Conservation (phyloP, 768 basidiomycete genomes). For the Hypsizygus marmoreus region DNA sequence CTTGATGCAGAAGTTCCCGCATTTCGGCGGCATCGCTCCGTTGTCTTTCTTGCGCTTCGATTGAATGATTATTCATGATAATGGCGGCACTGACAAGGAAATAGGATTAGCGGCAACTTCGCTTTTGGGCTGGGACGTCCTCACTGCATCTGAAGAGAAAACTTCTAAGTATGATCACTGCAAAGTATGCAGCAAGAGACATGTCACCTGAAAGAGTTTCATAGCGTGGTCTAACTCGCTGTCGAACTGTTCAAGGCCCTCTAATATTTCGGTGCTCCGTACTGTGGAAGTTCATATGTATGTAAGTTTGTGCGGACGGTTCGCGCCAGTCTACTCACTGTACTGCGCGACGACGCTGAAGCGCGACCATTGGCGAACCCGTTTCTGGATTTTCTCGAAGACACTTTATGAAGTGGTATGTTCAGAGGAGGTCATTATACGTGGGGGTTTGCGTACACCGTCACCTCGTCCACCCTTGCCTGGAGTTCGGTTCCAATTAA, state of each 20-base stretch:
- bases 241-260: conserved; percentile 45
- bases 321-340: conserved; percentile 29
- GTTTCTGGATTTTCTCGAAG: conserved; percentile 38
- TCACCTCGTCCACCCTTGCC: conserved; percentile 43
- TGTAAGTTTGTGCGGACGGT: not conserved
- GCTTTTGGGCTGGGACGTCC: conserved; percentile 3
- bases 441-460: conserved; percentile 39
- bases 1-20: conserved; percentile 39
- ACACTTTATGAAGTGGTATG: conserved; percentile 31
- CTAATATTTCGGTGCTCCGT: conserved; percentile 45
- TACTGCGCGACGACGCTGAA: conserved; percentile 40
- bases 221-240: conserved; percentile 44
- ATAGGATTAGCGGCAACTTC: not conserved
- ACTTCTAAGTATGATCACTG: too few species aligned
- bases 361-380: conserved; percentile 39
- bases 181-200: too few species aligned
- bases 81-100: conserved; percentile 27
- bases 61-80: conserved; percentile 27
- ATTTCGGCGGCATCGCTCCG: conserved; percentile 33
- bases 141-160: conserved; percentile 23
- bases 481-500: conserved; percentile 43
- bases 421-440: not conserved
- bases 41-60: conserved; percentile 27
- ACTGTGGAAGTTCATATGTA: conserved; percentile 32
- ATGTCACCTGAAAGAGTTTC: conserved; percentile 47